phyloP scores from a whole-genome alignment of 495 filamentous ascomycete species.

The Penicillium waksmanii region DNA sequence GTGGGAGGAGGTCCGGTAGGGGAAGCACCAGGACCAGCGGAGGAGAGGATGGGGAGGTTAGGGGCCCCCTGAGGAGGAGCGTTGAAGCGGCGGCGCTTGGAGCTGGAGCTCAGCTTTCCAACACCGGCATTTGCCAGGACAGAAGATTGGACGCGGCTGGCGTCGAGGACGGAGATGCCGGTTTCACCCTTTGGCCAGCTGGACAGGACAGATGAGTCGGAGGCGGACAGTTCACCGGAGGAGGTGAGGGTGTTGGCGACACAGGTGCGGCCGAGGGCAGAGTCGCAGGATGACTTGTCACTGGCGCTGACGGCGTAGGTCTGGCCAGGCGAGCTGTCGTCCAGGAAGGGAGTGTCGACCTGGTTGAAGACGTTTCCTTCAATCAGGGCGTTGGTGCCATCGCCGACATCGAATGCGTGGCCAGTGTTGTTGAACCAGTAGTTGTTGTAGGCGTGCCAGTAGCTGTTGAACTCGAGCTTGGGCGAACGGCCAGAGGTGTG shows the following conservation, averaged over 20 bases:
- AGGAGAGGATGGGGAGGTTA: slow-evolving; percentile 11
- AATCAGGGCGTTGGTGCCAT: slow-evolving; percentile 27
- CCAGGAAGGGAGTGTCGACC: slow-evolving; percentile 30
- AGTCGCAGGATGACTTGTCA: slow-evolving; percentile 28
- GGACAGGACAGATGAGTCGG: slow-evolving; percentile 28
- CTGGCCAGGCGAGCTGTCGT: slow-evolving; percentile 24
- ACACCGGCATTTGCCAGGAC: slow-evolving; percentile 35
- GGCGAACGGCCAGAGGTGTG: slow-evolving; percentile 57
- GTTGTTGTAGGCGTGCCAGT: slow-evolving; percentile 48
- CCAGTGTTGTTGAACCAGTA: slow-evolving; percentile 42
- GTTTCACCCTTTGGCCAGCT: slow-evolving; percentile 30
- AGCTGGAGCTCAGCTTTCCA: slow-evolving; percentile 31
- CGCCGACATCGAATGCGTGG: slow-evolving; percentile 37
- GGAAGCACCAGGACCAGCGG: slow-evolving; percentile 21
- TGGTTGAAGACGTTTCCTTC: slow-evolving; percentile 39
- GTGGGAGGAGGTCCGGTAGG: slow-evolving; percentile 7
- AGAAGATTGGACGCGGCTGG: slow-evolving; percentile 27
- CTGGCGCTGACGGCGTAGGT: slow-evolving; percentile 28
- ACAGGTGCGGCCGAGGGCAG: slow-evolving; percentile 33
- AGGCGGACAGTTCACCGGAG: slow-evolving; percentile 28
- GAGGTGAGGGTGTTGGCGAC: slow-evolving; percentile 28
- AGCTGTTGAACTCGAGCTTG: slow-evolving; percentile 51
- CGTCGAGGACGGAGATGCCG: slow-evolving; percentile 21
- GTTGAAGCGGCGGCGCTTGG: slow-evolving; percentile 12
- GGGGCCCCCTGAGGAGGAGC: slow-evolving; percentile 9